Base-by-base conservation (phyloP, 495 filamentous ascomycete genomes). In the Aspergillus bertholletiae region DNA sequence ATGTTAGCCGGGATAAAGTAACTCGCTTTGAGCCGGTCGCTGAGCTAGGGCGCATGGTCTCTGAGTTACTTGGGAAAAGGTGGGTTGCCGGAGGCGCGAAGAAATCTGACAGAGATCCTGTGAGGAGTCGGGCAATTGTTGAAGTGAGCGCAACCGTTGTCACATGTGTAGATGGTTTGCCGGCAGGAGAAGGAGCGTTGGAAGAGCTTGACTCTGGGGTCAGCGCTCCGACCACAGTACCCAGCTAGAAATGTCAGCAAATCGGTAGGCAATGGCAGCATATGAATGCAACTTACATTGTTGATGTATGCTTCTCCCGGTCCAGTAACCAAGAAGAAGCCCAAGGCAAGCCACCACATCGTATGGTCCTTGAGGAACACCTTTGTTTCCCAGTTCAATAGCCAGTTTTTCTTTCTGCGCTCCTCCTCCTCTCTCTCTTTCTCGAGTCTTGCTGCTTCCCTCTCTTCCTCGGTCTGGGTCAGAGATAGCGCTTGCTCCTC, bases 251-350 rank as follows among this genome's bases (percentile, higher is more conserved):
- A 23, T 3, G 40, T 26, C 35, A 37, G 18, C 51, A 48, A 41
- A 17, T 17, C 21, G 32, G 27, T 21, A 54, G 41, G 18, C 15
- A 39, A 28, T 40, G 6, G 27, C 7, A 17, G 21, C 4, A 15
- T 9, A 35, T 12, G 15, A 58, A 23, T 34, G 27, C 18, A 3
- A 61, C 59, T 12, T 58, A 82, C 80, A 60, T 98, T 98, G 73
- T 97, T 98, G 63, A 97, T 91, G 70, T 96, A 98, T 8, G 92
- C 87, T 75, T 98, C 94, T 18, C 93, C 92, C 0, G 94, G 92
- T 3, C 94, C 94, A 47, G 88, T 90, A 55, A 95, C 89, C 57
- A 97, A 79, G 80, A 97, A 96, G 74, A 98, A 95, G 21, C 93
- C 94, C 2, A 85, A 68, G 0, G 92, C 89, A 53, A 98, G 83